A percentile compares a stretch with the other conserved stretches of the same genome.
phyloP scores from a whole-genome alignment of 2,329 filamentous ascomycete genomes.

The Colletotrichum sp. region DNA sequence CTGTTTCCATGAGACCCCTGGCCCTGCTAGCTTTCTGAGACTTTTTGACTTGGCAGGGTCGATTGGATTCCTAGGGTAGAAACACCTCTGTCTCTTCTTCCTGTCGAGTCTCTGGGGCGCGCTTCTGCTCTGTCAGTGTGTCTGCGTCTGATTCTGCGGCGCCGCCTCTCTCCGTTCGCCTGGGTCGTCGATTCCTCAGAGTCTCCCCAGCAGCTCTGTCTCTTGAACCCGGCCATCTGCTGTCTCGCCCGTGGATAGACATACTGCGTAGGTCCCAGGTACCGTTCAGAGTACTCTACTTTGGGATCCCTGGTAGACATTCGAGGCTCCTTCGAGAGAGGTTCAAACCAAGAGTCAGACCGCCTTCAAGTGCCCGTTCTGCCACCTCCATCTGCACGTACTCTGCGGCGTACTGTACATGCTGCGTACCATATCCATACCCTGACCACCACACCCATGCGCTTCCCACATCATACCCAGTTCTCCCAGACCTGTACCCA shows the following conservation, averaged over 20 bases:
- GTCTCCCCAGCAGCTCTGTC: not conserved
- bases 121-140: not conserved
- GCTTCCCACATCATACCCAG: not conserved
- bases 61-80: not conserved
- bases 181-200: not conserved
- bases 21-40: slow-evolving; percentile 19
- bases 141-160: not conserved
- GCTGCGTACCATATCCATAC: not conserved
- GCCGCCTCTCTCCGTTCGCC: not conserved
- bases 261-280: not conserved
- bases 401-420: not conserved
- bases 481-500: not conserved
- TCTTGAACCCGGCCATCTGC: not conserved
- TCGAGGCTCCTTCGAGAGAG: not conserved
- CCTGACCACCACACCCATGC: not conserved
- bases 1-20: not conserved
- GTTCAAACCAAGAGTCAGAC: not conserved
- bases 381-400: not conserved
- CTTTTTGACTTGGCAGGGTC: slow-evolving; percentile 17
- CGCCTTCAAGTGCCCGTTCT: slow-evolving; percentile 15
- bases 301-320: not conserved
- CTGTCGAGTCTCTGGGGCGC: not conserved
- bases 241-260: not conserved
- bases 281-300: not conserved
- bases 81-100: not conserved